Evolutionary conservation across 805 yeast species (phyloP).

Genomic region (Metschnikowia henanensis): DNA sequence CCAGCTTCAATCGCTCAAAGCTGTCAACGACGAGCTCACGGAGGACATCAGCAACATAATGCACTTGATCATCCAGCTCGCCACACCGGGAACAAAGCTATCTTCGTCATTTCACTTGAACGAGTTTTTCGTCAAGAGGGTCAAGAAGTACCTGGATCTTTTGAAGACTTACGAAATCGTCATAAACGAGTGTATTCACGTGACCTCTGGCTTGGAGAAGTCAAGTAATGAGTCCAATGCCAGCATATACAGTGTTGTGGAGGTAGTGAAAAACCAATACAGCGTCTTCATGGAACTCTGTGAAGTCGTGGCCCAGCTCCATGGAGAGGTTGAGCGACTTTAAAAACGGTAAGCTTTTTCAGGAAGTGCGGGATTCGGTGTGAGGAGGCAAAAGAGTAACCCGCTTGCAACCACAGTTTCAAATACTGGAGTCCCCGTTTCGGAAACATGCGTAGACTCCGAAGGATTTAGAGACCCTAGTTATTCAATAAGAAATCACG

Average conservation of each 20-base stretch:
- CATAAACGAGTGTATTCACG: slow-evolving; percentile 58
- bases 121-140: slow-evolving; percentile 52
- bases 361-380: no score
- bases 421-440: no score
- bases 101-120: slow-evolving; percentile 55
- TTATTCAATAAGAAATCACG: no score
- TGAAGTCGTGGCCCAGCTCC: slow-evolving; percentile 70
- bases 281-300: slow-evolving; percentile 72
- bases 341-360: not conserved
- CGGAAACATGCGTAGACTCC: no score
- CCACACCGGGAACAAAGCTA: slow-evolving; percentile 55
- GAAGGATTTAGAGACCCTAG: no score
- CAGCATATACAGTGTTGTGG: slow-evolving; percentile 47
- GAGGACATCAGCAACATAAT: slow-evolving; percentile 55
- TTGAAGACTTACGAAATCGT: slow-evolving; percentile 60
- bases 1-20: slow-evolving; percentile 34
- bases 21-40: slow-evolving; percentile 39
- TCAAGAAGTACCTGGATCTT: slow-evolving; percentile 48
- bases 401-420: no score
- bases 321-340: slow-evolving; percentile 33
- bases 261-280: slow-evolving; percentile 67
- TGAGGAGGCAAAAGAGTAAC: no score
- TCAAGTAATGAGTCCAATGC: slow-evolving; percentile 41
- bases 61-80: slow-evolving; percentile 50
- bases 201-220: slow-evolving; percentile 44